Conservation (phyloP, 2,329 filamentous ascomycete species). For the Cyclaneusma minus region DNA sequence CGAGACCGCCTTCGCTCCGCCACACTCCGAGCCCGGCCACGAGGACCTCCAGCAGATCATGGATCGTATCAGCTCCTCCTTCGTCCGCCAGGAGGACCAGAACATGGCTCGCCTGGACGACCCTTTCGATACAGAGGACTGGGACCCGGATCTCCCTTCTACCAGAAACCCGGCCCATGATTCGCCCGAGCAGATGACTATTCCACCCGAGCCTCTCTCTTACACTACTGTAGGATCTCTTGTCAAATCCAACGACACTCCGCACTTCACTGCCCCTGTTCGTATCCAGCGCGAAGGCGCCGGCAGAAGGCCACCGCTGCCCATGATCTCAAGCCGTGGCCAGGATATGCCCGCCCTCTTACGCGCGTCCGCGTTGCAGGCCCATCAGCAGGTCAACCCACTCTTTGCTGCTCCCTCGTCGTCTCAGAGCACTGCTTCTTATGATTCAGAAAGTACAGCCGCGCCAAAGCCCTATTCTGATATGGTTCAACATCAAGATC, state of each 20-base stretch:
- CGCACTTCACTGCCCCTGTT: conserved; percentile 17
- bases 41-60: too few species aligned
- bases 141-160: conserved; percentile 15
- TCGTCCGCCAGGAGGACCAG: too few species aligned
- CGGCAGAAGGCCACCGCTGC: conserved; percentile 11
- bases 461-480: too few species aligned
- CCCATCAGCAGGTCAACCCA: conserved; percentile 8
- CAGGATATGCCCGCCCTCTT: conserved; percentile 13
- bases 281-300: conserved; percentile 19
- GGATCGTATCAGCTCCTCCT: too few species aligned
- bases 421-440: too few species aligned
- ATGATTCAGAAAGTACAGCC: too few species aligned
- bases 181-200: conserved; percentile 15
- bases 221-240: conserved; percentile 21
- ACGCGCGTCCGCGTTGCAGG: conserved; percentile 3
- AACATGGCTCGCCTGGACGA: conserved; percentile 8
- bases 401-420: conserved; percentile 8
- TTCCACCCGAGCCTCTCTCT: conserved; percentile 14
- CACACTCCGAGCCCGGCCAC: too few species aligned
- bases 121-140: conserved; percentile 16
- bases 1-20: too few species aligned
- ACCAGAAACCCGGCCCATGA: too few species aligned
- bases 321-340: conserved; percentile 9
- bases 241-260: conserved; percentile 15
- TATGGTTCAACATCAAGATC: too few species aligned